Conservation (phyloP, 129 eudicot genomes). For the Tagetes erecta region DNA sequence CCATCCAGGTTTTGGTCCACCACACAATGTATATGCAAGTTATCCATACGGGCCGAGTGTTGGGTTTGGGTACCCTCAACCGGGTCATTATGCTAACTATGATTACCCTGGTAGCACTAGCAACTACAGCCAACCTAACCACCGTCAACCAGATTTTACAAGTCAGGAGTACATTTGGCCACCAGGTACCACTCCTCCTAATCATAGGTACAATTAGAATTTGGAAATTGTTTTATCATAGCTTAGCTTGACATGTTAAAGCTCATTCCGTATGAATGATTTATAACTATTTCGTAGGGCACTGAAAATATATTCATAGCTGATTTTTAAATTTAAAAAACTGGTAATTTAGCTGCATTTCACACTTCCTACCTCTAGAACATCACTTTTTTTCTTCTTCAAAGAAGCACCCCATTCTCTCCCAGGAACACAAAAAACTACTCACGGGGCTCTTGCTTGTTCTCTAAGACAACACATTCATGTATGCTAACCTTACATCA, state of each 20-base stretch:
- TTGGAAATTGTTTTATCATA: not conserved
- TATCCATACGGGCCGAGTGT: constrained; percentile 10
- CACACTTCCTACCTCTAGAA: constrained; percentile 20
- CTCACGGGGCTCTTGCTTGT: constrained; percentile 33
- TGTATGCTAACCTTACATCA: constrained; percentile 23
- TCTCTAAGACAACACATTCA: constrained; percentile 32
- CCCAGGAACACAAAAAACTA: constrained; percentile 37
- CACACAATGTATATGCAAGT: not conserved
- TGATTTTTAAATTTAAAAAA: constrained; percentile 6
- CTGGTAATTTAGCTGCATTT: constrained; percentile 28
- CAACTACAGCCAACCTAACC: constrained; percentile 22
- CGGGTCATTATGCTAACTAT: constrained; percentile 11
- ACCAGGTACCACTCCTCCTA: constrained; percentile 30
- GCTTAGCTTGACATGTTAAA: constrained; percentile 3
- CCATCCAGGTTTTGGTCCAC: constrained; percentile 8
- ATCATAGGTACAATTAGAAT: constrained; percentile 26
- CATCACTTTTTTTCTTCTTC: constrained; percentile 32
- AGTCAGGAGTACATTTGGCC: constrained; percentile 23
- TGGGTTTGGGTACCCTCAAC: not conserved
- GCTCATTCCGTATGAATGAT: not conserved
- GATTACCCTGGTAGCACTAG: constrained; percentile 15
- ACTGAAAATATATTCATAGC: not conserved
- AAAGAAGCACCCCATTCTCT: constrained; percentile 35
- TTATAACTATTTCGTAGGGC: not conserved
- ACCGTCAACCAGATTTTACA: constrained; percentile 23